Conservation (phyloP, 306 rosid species). For the Cucumis hystrix region DNA sequence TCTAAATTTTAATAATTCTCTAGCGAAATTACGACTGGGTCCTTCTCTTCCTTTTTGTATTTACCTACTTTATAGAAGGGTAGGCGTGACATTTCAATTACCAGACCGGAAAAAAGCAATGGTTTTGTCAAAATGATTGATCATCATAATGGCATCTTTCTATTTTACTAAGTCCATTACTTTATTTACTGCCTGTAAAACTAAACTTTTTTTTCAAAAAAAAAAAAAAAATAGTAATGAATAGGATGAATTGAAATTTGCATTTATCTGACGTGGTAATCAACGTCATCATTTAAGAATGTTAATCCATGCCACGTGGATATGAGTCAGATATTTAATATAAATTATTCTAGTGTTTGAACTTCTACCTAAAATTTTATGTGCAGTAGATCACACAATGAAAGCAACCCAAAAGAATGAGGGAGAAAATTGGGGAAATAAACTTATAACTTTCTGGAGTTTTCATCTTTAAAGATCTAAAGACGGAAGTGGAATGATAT, state of each 20-base stretch:
- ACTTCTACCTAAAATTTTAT: not conserved
- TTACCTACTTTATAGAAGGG: constrained; percentile 1
- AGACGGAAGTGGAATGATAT: not conserved
- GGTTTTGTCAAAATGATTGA: not conserved
- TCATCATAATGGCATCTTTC: not conserved
- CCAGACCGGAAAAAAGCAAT: not conserved
- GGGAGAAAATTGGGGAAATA: not conserved
- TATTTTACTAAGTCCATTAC: not conserved
- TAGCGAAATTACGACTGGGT: not conserved
- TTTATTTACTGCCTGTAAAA: not conserved
- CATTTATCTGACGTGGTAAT: not conserved
- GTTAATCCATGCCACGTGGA: not conserved
- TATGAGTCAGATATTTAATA: not conserved
- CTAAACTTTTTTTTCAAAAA: not conserved
- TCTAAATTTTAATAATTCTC: not conserved
- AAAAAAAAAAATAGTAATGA: not conserved
- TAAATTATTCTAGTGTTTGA: not conserved
- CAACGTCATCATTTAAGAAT: not conserved
- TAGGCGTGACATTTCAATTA: not conserved
- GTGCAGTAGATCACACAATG: constrained; percentile 2
- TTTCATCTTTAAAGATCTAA: not conserved
- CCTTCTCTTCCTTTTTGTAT: not conserved
- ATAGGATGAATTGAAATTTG: not conserved
- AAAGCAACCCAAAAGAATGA: not conserved
- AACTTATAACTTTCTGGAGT: not conserved